Conservation (phyloP, 768 basidiomycete genomes). For the Hygrocybe punicea region DNA sequence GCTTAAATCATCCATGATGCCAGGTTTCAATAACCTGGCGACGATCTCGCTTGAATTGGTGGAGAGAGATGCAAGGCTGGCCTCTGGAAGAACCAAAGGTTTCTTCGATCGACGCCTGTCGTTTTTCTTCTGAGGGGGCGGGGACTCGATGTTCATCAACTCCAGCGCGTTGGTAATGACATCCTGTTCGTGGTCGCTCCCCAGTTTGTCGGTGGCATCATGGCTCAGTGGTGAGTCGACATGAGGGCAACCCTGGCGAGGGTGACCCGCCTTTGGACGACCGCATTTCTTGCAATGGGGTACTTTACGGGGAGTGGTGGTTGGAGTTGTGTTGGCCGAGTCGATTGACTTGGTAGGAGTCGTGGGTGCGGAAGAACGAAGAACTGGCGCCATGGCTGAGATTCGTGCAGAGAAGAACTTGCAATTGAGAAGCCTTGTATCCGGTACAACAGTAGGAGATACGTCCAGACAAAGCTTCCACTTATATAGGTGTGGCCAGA, state of each 20-base stretch:
- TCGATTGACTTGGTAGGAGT: conserved; percentile 1
- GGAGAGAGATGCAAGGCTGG: conserved; percentile 48
- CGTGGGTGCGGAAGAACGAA: conserved; percentile 3
- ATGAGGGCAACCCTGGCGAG: conserved; percentile 59
- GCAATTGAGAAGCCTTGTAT: neutral
- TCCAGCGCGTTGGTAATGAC: conserved; percentile 41
- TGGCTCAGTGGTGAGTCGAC: conserved; percentile 26
- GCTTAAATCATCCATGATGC: conserved; percentile 30
- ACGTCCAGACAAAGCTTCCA: neutral
- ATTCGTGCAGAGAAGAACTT: neutral
- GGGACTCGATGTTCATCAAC: conserved; percentile 43
- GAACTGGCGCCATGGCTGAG: conserved; percentile 7
- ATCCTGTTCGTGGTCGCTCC: conserved; percentile 3
- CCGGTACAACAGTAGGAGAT: too few relatives aligned
- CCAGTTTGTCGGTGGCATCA: neutral
- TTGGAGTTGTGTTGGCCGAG: conserved; percentile 9
- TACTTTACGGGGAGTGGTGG: conserved; percentile 45
- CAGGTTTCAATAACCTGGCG: conserved; percentile 45
- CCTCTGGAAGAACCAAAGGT: conserved; percentile 19
- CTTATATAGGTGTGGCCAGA: neutral
- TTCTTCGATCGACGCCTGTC: conserved; percentile 20
- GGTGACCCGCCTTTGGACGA: conserved; percentile 55
- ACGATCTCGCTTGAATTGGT: conserved; percentile 47
- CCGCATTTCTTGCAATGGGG: conserved; percentile 56
- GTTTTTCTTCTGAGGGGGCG: conserved; percentile 8